Conservation (phyloP, 2,329 filamentous ascomycete species). For the Paracoccidioides brasiliensis region DNA sequence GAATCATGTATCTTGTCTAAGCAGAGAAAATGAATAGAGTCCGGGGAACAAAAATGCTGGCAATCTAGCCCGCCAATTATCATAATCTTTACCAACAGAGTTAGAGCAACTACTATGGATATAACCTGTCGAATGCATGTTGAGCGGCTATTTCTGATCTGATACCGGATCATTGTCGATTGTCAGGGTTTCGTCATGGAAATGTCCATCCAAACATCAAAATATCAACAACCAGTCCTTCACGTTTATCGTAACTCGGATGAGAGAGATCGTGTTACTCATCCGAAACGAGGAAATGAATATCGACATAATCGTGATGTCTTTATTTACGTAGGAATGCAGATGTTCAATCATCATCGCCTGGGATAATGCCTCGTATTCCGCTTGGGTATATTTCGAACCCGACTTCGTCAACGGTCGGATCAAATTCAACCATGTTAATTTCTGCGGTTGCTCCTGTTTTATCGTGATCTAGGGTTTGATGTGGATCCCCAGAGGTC, state of each 20-base stretch:
- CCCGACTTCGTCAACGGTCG: conserved; percentile 1
- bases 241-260: background rate
- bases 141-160: no score
- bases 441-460: background rate
- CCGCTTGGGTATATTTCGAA: conserved; percentile 11
- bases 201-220: no score
- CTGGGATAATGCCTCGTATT: conserved; percentile 4
- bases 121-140: no score
- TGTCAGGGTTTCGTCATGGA: no score
- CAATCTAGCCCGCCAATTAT: no score
- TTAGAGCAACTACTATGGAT: no score
- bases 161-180: no score
- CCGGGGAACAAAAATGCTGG: no score
- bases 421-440: conserved; percentile 1
- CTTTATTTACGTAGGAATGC: background rate
- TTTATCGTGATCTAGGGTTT: background rate
- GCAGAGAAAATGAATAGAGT: no score
- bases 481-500: conserved; percentile 32
- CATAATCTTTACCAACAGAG: no score
- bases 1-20: no score
- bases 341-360: background rate
- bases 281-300: background rate
- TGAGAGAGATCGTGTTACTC: background rate
- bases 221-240: no score
- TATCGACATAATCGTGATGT: background rate